A percentile compares a stretch with the other conserved stretches of the same genome.
These are phyloP conservation scores for Letharia columbiana DNA, from an alignment of 495 filamentous ascomycete species.

Conservation along the genomic window DNA sequence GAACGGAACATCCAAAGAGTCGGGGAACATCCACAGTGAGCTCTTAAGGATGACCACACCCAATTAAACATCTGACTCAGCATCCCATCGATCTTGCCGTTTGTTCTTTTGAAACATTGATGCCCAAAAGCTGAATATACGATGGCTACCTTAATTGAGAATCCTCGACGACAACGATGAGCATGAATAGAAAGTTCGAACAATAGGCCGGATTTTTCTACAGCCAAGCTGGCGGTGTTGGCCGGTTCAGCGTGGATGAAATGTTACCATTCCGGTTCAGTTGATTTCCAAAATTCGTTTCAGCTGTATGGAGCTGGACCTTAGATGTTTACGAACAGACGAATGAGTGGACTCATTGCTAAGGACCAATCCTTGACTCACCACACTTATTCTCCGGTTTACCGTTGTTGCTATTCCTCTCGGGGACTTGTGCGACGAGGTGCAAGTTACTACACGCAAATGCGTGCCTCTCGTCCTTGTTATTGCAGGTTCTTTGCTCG, in stretches of 20 bases:
- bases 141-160: neutral
- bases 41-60: neutral
- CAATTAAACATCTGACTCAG: neutral
- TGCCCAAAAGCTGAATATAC: neutral
- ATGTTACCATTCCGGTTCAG: no score
- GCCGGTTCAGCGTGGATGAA: no score
- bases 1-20: neutral
- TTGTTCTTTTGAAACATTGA: neutral
- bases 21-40: neutral
- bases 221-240: no score
- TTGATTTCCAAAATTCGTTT: no score
- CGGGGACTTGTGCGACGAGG: neutral
- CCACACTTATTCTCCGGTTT: neutral
- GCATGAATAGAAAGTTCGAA: no score
- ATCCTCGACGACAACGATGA: no score
- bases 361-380: neutral
- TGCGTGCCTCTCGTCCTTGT: neutral
- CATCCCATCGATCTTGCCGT: neutral
- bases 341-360: neutral
- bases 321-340: neutral
- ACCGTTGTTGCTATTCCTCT: neutral
- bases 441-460: neutral
- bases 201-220: no score
- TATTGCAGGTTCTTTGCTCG: no score
- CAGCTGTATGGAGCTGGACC: neutral